phyloP scores from a whole-genome alignment of 495 filamentous ascomycete species.

The Podospora conica region DNA sequence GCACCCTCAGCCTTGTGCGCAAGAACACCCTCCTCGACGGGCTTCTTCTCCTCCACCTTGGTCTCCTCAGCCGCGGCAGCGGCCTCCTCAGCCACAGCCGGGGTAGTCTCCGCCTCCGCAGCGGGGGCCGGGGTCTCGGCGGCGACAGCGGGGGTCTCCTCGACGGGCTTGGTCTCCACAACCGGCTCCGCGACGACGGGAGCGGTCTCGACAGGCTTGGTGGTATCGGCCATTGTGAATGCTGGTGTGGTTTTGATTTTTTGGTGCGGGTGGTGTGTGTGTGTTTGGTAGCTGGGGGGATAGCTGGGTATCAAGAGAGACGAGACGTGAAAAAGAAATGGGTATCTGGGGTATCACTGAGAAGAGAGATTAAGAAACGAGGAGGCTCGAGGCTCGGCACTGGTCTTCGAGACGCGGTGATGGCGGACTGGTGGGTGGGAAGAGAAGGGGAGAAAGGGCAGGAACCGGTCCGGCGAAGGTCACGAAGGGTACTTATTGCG shows the following conservation, averaged over 20 bases:
- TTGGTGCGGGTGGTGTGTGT: slow-evolving; percentile 45
- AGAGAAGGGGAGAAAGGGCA: slow-evolving; percentile 30
- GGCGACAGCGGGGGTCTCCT: slow-evolving; percentile 24
- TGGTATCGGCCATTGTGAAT: slow-evolving; percentile 45
- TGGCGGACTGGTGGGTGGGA: slow-evolving; percentile 9
- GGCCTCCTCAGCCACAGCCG: slow-evolving; percentile 35
- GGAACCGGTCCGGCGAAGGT: slow-evolving; percentile 10
- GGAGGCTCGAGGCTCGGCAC: slow-evolving; percentile 26
- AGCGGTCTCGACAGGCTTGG: slow-evolving; percentile 38
- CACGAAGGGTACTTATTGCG: slow-evolving; percentile 20
- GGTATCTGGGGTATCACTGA: slow-evolving; percentile 47
- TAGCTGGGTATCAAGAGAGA: slow-evolving; percentile 37
- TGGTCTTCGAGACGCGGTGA: slow-evolving; percentile 23
- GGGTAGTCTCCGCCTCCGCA: slow-evolving; percentile 39
- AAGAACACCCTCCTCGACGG: slow-evolving; percentile 67
- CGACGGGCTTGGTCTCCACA: slow-evolving; percentile 38
- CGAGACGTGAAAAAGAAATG: slow-evolving; percentile 28
- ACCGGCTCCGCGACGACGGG: slow-evolving; percentile 43
- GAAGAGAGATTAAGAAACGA: slow-evolving; percentile 34
- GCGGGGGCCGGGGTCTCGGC: slow-evolving; percentile 30
- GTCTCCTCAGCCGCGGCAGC: slow-evolving; percentile 45
- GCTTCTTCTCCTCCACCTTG: slow-evolving; percentile 56
- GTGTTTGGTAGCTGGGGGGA: slow-evolving; percentile 8
- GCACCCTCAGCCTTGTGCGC: slow-evolving; percentile 80
- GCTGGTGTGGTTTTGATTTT: background rate